Base-by-base conservation (phyloP, 2,329 filamentous ascomycete genomes). In the Orbilia oligospora region DNA sequence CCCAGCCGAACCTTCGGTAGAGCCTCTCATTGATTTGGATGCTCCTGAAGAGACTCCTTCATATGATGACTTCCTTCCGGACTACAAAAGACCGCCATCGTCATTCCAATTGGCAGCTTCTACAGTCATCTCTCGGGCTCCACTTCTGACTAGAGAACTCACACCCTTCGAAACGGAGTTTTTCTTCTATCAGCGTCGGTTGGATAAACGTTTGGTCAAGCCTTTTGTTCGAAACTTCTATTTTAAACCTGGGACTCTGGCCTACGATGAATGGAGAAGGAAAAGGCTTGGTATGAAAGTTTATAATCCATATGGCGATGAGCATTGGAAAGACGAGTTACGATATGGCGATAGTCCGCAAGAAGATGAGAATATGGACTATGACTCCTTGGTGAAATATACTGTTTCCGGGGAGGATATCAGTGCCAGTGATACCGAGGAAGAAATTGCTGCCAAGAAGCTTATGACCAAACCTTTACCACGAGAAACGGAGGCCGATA, bases 101-200 rank as follows among this genome's bases (percentile, higher is more conserved):
- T 80, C 83, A 78, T 84, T 88, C 85, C 84, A 83, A 81, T 84
- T 88, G 83, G 86, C 88, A 81, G 88, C 90, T 73, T 92, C 93
- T 80, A 88, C 97, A 76, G 90, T 98, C 81, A 90, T 99, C 80
- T 96, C 94, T 55, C 93, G 96, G 30, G 90, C 96, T 58, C 96
- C 96, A 5, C 87, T 97, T 76, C 88, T 99, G 82, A 98, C 96
- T 27, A 91, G 92, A 81, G 88, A 91, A 79, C 90, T 95, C 68
- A 92, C 92, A 38, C 88, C 93, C 12, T 98, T 99, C 85, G 96
- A 99, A 85, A 92, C 93, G 83, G 88, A 95, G 80, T 98, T 92
- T 86, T 97, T 92, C 87, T 94, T 99, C 84, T 99, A 99, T 87
- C 96, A 99, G 86, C 95, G 95, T 82, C 93, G 96, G 14, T 88